Conservation (phyloP, 441 rosid species). For the Erysimum cheiri region DNA sequence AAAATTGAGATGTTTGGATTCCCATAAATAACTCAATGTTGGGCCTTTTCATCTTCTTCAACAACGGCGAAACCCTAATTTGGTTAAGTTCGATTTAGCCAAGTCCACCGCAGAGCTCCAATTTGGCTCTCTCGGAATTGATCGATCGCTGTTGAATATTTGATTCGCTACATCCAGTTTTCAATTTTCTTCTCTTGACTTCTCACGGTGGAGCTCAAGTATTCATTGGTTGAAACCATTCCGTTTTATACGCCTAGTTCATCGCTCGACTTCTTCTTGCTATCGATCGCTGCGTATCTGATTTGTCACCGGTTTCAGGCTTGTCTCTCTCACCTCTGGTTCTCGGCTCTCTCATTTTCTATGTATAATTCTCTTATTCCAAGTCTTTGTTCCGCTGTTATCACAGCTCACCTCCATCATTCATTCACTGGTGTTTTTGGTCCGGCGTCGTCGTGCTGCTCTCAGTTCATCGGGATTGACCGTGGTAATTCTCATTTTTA, state of each 20-base stretch:
- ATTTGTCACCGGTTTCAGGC: slow-evolving; percentile 38
- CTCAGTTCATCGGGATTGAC: slow-evolving; percentile 11
- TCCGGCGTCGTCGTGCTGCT: slow-evolving; percentile 27
- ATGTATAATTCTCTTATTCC: slow-evolving; percentile 24
- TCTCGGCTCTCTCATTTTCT: slow-evolving; percentile 30
- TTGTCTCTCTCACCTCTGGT: slow-evolving; percentile 39
- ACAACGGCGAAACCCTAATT: slow-evolving; percentile 38
- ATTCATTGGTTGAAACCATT: slow-evolving; percentile 9
- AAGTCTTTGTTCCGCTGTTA: slow-evolving; percentile 38
- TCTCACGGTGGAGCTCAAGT: not conserved
- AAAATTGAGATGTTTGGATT: not conserved
- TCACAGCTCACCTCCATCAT: slow-evolving; percentile 38
- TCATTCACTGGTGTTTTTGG: slow-evolving; percentile 6
- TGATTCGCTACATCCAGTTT: not conserved
- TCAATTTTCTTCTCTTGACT: not conserved
- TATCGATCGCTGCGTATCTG: slow-evolving; percentile 9
- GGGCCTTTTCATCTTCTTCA: slow-evolving; percentile 1
- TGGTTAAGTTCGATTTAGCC: not conserved
- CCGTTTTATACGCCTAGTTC: slow-evolving; percentile 1
- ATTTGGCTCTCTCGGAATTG: slow-evolving; percentile 19
- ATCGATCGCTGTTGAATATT: slow-evolving; percentile 10
- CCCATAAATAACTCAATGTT: not conserved
- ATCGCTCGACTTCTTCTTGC: slow-evolving; percentile 3
- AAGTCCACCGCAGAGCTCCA: slow-evolving; percentile 20
- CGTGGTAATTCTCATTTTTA: slow-evolving; percentile 27